Conservation (phyloP, 1,284 basidiomycete genomes). For the Apiotrichum sp. region DNA sequence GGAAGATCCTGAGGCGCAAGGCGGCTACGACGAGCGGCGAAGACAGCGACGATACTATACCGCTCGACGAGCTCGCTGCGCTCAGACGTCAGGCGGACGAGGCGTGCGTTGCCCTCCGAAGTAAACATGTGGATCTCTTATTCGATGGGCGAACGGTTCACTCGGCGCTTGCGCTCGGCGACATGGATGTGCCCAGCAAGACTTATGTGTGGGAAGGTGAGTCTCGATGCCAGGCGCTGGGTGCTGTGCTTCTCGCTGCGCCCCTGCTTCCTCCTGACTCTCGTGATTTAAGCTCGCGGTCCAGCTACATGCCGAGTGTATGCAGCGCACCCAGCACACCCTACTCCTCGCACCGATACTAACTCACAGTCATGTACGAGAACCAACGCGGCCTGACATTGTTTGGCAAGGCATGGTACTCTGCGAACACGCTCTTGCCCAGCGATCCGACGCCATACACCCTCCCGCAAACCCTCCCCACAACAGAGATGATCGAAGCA, state of each 20-base stretch:
- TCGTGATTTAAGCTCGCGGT: too few relatives aligned
- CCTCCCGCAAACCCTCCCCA: conserved; percentile 17
- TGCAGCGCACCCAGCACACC: too few relatives aligned
- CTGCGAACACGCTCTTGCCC: conserved; percentile 38
- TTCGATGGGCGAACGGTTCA: conserved; percentile 6
- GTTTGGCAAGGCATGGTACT: conserved; percentile 43
- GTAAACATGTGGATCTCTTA: conserved; percentile 4
- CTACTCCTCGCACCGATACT: not conserved
- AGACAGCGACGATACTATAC: not conserved
- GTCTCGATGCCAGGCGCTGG: conserved; percentile 29
- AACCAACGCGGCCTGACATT: conserved; percentile 46
- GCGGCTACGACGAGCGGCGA: not conserved
- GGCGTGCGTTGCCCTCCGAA: not conserved
- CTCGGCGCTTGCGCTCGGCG: conserved; percentile 3
- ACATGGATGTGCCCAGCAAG: not conserved
- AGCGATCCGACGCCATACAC: conserved; percentile 44
- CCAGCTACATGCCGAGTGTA: too few relatives aligned
- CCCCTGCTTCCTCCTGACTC: too few relatives aligned
- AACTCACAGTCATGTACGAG: conserved; percentile 42
- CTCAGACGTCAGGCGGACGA: not conserved
- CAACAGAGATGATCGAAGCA: conserved; percentile 14
- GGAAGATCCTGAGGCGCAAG: not conserved
- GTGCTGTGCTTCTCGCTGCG: too few relatives aligned
- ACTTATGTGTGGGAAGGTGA: conserved; percentile 65
- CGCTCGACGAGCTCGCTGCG: not conserved